A percentile compares a stretch with the other conserved stretches of the same genome.
These are phyloP conservation scores for Russula emetica DNA, from an alignment of 768 basidiomycete species.

Conservation along the genomic window DNA sequence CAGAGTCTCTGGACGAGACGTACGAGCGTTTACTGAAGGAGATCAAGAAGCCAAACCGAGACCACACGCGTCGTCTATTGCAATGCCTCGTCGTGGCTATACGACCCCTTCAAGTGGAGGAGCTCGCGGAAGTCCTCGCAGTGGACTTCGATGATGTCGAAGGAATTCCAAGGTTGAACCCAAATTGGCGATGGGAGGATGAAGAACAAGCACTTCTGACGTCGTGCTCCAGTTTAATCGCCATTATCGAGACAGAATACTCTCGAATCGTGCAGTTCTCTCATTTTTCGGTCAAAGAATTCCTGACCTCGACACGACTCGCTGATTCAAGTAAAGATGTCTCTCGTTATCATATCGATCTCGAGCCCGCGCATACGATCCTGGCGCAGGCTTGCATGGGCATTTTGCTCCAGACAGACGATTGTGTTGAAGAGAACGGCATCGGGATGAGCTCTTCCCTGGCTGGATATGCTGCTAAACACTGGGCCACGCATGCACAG, in stretches of 20 bases:
- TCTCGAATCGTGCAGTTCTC: slow-evolving; percentile 7
- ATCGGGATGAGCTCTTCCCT: neutral
- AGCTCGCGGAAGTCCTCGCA: slow-evolving; percentile 13
- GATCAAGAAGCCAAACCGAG: neutral
- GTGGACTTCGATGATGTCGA: neutral
- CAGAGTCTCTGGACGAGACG: neutral
- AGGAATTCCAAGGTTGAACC: neutral
- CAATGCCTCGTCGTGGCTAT: slow-evolving; percentile 9
- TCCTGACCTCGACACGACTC: neutral
- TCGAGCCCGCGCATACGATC: neutral
- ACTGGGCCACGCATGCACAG: neutral
- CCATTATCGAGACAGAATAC: neutral
- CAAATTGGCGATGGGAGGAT: neutral
- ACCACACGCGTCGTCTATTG: slow-evolving; percentile 3
- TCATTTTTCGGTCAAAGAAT: slow-evolving; percentile 10
- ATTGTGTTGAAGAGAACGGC: neutral
- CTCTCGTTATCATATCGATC: slow-evolving; percentile 4
- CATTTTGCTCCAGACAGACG: neutral
- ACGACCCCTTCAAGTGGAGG: slow-evolving; percentile 5
- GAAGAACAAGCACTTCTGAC: slow-evolving; percentile 4
- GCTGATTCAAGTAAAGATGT: neutral
- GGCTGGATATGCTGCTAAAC: neutral
- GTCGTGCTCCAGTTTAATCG: neutral
- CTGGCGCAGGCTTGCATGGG: slow-evolving; percentile 1
- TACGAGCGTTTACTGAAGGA: slow-evolving; percentile 3